Evolutionary conservation across 1,284 basidiomycete genomes (phyloP).

Genomic region (Chiua sp.): DNA sequence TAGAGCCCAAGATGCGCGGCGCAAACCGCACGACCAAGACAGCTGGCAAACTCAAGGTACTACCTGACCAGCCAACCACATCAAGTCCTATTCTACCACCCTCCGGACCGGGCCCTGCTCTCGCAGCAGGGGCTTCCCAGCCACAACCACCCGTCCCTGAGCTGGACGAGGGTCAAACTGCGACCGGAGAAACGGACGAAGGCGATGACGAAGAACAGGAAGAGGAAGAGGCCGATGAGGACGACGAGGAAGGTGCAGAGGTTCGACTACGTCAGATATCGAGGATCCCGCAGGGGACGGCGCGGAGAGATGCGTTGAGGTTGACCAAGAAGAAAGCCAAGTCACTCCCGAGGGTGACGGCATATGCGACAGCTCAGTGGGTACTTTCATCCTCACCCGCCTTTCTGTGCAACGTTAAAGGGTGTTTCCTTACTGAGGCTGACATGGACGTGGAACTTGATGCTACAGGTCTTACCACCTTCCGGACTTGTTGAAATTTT

Average conservation of each 20-base stretch:
- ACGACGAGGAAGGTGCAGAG: slow-evolving; percentile 70
- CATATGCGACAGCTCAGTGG: slow-evolving; percentile 93
- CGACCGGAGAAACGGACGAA: slow-evolving; percentile 70
- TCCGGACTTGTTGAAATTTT: slow-evolving; percentile 86
- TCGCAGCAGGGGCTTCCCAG: slow-evolving; percentile 48
- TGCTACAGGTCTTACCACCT: slow-evolving; percentile 85
- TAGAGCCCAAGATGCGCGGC: slow-evolving; percentile 62
- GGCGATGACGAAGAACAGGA: slow-evolving; percentile 80
- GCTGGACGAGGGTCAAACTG: slow-evolving; percentile 53
- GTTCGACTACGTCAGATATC: slow-evolving; percentile 87
- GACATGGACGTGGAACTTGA: background rate
- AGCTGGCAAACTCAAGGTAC: slow-evolving; percentile 88
- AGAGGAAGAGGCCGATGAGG: slow-evolving; percentile 69
- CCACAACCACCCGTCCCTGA: slow-evolving; percentile 57
- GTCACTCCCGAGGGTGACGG: slow-evolving; percentile 92
- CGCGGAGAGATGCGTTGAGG: slow-evolving; percentile 87
- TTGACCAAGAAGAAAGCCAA: slow-evolving; percentile 96
- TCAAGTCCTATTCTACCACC: background rate
- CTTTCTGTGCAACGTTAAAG: background rate
- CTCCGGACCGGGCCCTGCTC: background rate
- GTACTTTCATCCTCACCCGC: slow-evolving; percentile 24
- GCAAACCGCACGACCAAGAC: slow-evolving; percentile 89
- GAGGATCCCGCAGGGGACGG: slow-evolving; percentile 93
- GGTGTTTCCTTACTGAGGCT: background rate
- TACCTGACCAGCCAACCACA: slow-evolving; percentile 88